phyloP scores from a whole-genome alignment of 306 rosid species.

The Vicia faba region DNA sequence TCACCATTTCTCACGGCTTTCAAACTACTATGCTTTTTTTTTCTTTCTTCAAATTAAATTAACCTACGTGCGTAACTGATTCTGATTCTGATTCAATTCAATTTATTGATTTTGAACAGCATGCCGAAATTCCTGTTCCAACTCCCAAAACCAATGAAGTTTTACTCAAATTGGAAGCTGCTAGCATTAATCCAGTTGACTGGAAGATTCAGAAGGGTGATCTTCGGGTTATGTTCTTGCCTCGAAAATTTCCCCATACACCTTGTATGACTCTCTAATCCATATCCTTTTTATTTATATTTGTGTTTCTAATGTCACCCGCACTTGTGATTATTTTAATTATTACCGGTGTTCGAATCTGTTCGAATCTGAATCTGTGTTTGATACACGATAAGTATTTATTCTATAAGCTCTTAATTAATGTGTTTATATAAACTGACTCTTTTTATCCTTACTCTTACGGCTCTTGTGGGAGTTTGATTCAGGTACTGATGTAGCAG shows the following conservation, averaged over 20 bases:
- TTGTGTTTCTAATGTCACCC: no score
- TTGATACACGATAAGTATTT: no score
- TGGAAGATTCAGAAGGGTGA: conserved; percentile 72
- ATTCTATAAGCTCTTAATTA: not conserved
- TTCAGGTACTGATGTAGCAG: conserved; percentile 66
- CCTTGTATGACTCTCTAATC: conserved; percentile 46
- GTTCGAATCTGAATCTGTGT: no score
- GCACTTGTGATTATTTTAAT: no score
- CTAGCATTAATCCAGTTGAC: conserved; percentile 63
- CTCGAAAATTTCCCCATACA: conserved; percentile 59
- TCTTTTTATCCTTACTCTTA: not conserved
- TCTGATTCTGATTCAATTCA: not conserved
- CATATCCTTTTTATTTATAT: not conserved
- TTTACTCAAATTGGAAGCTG: conserved; percentile 65
- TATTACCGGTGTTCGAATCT: no score
- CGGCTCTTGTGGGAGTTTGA: not conserved
- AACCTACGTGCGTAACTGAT: not conserved
- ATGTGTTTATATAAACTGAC: not conserved
- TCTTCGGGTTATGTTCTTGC: conserved; percentile 45
- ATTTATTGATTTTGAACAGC: conserved; percentile 44
- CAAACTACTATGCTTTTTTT: not conserved
- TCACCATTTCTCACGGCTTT: not conserved
- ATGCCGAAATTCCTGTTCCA: conserved; percentile 70
- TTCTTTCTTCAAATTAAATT: not conserved
- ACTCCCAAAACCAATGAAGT: conserved; percentile 52